Conservation (phyloP, 768 basidiomycete genomes). For the Kondoa malvinella region DNA sequence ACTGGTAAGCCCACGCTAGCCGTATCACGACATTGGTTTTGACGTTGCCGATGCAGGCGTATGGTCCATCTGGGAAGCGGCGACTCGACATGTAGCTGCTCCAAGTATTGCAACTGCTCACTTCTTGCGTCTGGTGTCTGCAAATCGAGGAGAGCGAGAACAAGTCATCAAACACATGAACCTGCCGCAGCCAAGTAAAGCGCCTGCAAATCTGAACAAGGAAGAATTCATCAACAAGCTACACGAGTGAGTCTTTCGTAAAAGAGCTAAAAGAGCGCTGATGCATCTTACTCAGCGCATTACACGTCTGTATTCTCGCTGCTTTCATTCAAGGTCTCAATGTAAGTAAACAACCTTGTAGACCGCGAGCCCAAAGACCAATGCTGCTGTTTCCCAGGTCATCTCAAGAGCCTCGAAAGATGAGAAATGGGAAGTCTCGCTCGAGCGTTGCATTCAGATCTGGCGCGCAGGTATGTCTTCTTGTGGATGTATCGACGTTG, state of each 20-base stretch:
- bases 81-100: slow-evolving; percentile 30
- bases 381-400: slow-evolving; percentile 22
- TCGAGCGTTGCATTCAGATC: slow-evolving; percentile 27
- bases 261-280: too few relatives aligned
- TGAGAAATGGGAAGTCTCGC: slow-evolving; percentile 28
- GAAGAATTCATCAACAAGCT: slow-evolving; percentile 26
- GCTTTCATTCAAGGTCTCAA: slow-evolving; percentile 31
- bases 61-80: slow-evolving; percentile 31
- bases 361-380: too few relatives aligned
- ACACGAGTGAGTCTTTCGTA: too few relatives aligned
- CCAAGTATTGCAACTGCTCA: slow-evolving; percentile 31
- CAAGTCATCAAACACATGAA: slow-evolving; percentile 27
- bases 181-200: slow-evolving; percentile 25
- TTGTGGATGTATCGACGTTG: slow-evolving; percentile 1
- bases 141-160: slow-evolving; percentile 28
- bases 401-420: slow-evolving; percentile 29
- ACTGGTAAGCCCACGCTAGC: too few relatives aligned
- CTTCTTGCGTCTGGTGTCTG: slow-evolving; percentile 30
- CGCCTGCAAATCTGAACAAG: slow-evolving; percentile 13
- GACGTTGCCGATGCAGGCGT: too few relatives aligned
- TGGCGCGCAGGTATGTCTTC: slow-evolving; percentile 29
- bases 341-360: slow-evolving; percentile 20
- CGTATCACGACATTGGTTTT: too few relatives aligned
- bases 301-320: slow-evolving; percentile 29
- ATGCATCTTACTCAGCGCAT: too few relatives aligned